Percentiles rank a stretch among this genome's conserved stretches.
phyloP scores from a whole-genome alignment of 1,284 basidiomycete species.

The Ustilago sp. region DNA sequence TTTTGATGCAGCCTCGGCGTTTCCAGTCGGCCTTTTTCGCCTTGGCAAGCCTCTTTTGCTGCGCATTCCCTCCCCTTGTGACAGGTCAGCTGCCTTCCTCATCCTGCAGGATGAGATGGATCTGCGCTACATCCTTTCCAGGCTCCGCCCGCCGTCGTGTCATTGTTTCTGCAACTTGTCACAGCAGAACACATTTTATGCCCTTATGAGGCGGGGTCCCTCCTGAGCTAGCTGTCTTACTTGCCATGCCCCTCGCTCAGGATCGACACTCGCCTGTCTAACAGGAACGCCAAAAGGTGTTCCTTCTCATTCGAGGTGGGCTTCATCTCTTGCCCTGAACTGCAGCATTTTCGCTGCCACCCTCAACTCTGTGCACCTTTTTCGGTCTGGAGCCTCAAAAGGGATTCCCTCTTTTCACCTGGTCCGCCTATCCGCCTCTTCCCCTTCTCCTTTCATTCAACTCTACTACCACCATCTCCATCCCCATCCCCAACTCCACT shows the following conservation, averaged over 20 bases:
- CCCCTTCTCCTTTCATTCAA: constrained; percentile 17
- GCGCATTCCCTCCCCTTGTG: constrained; percentile 2
- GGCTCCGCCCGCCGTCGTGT: constrained; percentile 12
- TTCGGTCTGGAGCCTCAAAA: constrained; percentile 8
- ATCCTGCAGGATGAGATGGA: constrained; percentile 3
- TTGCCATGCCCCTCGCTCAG: constrained; percentile 14
- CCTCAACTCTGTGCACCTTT: not conserved
- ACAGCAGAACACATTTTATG: not conserved
- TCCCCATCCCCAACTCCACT: constrained; percentile 3
- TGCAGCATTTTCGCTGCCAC: not conserved
- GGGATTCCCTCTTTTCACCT: not conserved
- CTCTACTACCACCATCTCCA: constrained; percentile 13
- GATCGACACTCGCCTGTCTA: constrained; percentile 3
- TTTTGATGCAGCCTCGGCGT: constrained; percentile 6
- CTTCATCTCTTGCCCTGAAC: not conserved
- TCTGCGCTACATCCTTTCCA: constrained; percentile 8
- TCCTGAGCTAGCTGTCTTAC: not conserved
- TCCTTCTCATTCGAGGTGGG: not conserved
- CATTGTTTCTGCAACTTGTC: not conserved
- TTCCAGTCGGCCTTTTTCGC: not conserved
- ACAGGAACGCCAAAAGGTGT: not conserved
- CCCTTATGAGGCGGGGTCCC: not conserved
- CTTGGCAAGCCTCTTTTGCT: not conserved
- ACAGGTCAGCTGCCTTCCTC: constrained; percentile 2
- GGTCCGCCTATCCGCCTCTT: not conserved